Conservation (phyloP, 1,139 yeast genomes). For the Zygosaccharomyces sapae region DNA sequence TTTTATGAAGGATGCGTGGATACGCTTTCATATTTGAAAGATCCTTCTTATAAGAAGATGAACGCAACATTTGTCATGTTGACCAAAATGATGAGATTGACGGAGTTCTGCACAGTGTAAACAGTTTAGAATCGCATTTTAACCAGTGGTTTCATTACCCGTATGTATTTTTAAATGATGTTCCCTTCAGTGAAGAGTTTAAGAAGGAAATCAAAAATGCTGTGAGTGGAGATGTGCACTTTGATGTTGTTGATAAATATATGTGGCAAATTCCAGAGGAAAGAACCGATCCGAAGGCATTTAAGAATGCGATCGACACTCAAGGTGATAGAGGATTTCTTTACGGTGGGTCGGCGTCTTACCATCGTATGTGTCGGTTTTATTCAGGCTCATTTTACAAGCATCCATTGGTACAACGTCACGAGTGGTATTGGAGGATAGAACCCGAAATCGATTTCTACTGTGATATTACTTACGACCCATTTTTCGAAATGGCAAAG, state of each 20-base stretch:
- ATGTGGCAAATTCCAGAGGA: conserved; percentile 38
- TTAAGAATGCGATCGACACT: conserved; percentile 49
- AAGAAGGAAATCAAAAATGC: conserved; percentile 46
- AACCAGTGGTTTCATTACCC: conserved; percentile 91
- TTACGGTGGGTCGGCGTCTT: conserved; percentile 76
- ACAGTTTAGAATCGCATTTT: conserved; percentile 74
- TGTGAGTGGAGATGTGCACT: conserved; percentile 45
- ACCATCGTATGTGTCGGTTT: conserved; percentile 67
- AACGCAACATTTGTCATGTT: conserved; percentile 83
- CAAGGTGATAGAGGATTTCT: conserved; percentile 80
- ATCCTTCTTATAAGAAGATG: conserved; percentile 41
- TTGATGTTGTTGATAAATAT: conserved; percentile 27
- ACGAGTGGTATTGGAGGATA: conserved; percentile 92
- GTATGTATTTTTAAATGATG: conserved; percentile 81
- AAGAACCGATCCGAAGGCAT: conserved; percentile 24
- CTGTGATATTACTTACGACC: conserved; percentile 89
- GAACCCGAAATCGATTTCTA: conserved; percentile 87
- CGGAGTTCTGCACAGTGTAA: conserved; percentile 65
- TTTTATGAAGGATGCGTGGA: conserved; percentile 54
- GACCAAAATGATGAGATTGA: conserved; percentile 71
- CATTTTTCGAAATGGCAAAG: conserved; percentile 73
- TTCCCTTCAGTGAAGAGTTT: conserved; percentile 63
- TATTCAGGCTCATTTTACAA: conserved; percentile 75
- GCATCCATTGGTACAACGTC: conserved; percentile 60
- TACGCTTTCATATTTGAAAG: conserved; percentile 31